These are phyloP conservation scores for Metschnikowia sp. DNA, from an alignment of 805 yeast genomes.

Conservation along the genomic window DNA sequence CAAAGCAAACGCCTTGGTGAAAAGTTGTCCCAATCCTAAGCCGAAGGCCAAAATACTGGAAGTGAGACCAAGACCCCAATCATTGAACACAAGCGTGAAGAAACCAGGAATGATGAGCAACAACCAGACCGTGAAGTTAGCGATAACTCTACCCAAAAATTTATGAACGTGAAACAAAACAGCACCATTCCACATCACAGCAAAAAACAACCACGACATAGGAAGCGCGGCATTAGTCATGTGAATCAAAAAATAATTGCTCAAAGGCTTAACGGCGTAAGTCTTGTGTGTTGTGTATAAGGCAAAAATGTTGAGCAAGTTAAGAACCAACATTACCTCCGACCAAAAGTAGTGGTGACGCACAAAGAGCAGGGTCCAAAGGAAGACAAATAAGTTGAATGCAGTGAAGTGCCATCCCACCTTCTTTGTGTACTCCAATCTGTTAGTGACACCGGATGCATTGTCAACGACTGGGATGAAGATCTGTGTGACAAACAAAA, in stretches of 20 bases:
- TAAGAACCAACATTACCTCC: constrained; percentile 55
- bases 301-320: constrained; percentile 55
- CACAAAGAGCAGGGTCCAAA: constrained; percentile 64
- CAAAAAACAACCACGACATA: constrained; percentile 68
- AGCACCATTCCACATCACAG: constrained; percentile 84
- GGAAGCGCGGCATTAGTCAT: constrained; percentile 68
- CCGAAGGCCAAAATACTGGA: constrained; percentile 59
- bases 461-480: constrained; percentile 32
- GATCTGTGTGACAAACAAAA: constrained; percentile 45
- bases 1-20: constrained; percentile 65
- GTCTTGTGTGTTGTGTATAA: constrained; percentile 61
- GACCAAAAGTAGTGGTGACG: constrained; percentile 55
- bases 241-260: constrained; percentile 58
- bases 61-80: constrained; percentile 66
- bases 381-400: constrained; percentile 56
- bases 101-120: constrained; percentile 62
- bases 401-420: constrained; percentile 62
- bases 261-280: constrained; percentile 48
- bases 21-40: constrained; percentile 66
- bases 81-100: constrained; percentile 57
- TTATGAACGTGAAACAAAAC: constrained; percentile 60
- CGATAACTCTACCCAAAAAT: constrained; percentile 61
- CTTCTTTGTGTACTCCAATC: constrained; percentile 27
- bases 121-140: constrained; percentile 76
- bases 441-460: constrained; percentile 12